Evolutionary conservation across 1,284 basidiomycete species (phyloP), one percentile per base, ranked within the genome.

Genomic region (Salmacisia buchloeana): DNA sequence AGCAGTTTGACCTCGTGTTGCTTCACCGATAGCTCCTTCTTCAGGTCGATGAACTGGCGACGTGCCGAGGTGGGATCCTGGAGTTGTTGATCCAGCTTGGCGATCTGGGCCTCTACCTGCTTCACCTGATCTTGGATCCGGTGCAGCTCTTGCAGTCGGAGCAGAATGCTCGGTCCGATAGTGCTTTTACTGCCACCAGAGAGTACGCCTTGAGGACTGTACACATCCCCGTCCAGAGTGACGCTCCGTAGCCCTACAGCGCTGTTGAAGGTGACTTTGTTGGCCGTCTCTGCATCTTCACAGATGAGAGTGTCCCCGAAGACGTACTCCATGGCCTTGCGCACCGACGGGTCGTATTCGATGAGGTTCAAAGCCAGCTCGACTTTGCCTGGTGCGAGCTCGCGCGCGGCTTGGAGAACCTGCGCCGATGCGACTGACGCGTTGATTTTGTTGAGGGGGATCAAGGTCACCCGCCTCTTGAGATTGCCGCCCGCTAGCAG

Each of bases 241-340:
- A 98, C 93, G 12, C 90, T 93, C 64, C 88, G 88, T 66, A 89
- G 86, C 15, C 85, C 82, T 33, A 87, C 85, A 18, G 89, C 85
- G 29, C 87, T 85, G 80, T 86, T 82, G 82, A 97, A 98, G 0
- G 96, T 97, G 43, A 97, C 90, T 0, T 83, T 83, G 77, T 94
- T 92, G 7, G 96, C 96, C 0, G 92, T 86, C 33, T 88, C 87
- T 2, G 93, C 87, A 76, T 96, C 92, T 49, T 89, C 87, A 79
- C 94, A 97, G 76, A 98, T 87, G 67, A 98, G 85, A 1, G 91
- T 93, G 77, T 92, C 89, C 62, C 91, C 90, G 80, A 98, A 99
- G 9, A 97, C 94, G 80, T 89, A 97, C 38, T 88, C 84, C 87
- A 98, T 94, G 9, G 96, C 96, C 36, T 86, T 87, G 15, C 87